Evolutionary conservation across 495 filamentous ascomycete species (phyloP), one percentile per base, ranked within the genome.

Genomic region (Podospora sp.): DNA sequence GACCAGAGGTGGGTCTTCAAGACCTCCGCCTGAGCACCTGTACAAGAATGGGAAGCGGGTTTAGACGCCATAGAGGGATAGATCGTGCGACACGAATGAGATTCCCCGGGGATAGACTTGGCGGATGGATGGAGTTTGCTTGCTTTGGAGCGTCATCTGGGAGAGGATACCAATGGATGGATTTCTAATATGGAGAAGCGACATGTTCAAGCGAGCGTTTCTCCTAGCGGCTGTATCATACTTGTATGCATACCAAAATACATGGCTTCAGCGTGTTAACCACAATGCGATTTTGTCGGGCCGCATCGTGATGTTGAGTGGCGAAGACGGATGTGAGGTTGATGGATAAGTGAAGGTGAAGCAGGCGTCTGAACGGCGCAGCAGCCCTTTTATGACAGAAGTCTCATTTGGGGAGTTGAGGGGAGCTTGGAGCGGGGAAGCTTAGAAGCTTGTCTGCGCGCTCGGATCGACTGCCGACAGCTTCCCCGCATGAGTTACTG

Each of bases 1-100:
- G 86, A 90, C 70, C 87, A 87, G 65, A 81, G 85, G 69, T 89
- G 84, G 80, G 81, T 82, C 72, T 94, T 99, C 85, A 96, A 94
- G 88, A 86, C 83, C 60, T 70, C 69, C 63, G 71, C 68, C 21
- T 78, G 67, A 69, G 33, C 26, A 24, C 27, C 27, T 33, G 26
- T 8, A 22, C 21, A 25, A 35, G 3, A 25, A 62, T 22, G 7
- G 24, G n/a, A 6, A 24, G 1, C 18, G 49, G 9, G 25, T 6
- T 46, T 46, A 51, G 21, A 61, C 4, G 60, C 2, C 56, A 59
- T 50, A 49, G 59, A 49, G 22, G 59, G 35, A 62, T 62, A 62
- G 59, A 62, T 20, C 20, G 59, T 22, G 59, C 33, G 21, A n/a
- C 12, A n/a, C n/a, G 59, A 4, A 62, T 20, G 40, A 46, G 40